Evolutionary conservation across 2,329 filamentous ascomycete genomes (phyloP), one percentile per base, ranked within the genome.

Genomic region (Pestalotiopsis sp.): DNA sequence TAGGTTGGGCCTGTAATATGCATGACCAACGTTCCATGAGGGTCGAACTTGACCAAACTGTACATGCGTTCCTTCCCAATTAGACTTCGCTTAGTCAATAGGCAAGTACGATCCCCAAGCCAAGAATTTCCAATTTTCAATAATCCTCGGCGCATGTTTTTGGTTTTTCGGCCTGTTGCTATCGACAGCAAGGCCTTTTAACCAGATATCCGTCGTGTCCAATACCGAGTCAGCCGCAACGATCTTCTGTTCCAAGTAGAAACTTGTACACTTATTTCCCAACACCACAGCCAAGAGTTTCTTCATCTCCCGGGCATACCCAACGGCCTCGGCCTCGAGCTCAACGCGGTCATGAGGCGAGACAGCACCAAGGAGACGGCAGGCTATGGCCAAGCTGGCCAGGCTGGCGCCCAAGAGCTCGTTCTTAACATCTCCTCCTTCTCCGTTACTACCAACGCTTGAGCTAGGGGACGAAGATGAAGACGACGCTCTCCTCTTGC

Each of bases 161-260:
- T 17, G 61, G 9, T 58, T 20, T 11, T 6, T 17, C 58, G 14
- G 27, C 14, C 7, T 36, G 23, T 25, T 2, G 58, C 12, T n/a
- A 23, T 12, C 17, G 13, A 17, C 20, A 23, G 13, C 23, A 13
- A 36, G 25, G 13, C 45, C 39, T 7, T 57, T 57, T 12, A 67
- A 20, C 61, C 65, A 69, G 1, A 67, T 5, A 36, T 67, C 66
- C 11, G 61, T 61, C 17, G 65, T 65, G 1, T 25, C 27, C 5
- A 69, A 23, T 3, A 66, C 67, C 23, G 68, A 66, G 6, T 65
- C 61, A 17, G 63, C 66, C 13, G 61, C 61, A 20, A 45, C 36
- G 20, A 66, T 65, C 39, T 67, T 69, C 39, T 69, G 68, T 12
- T 62, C 36, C 4, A 69, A 61, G 23, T 69, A 69, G 41, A 69